A percentile compares a stretch with the other conserved stretches of the same genome.
These are phyloP conservation scores for Solanum okadae DNA, from an alignment of 257 asterid species.

Conservation along the genomic window DNA sequence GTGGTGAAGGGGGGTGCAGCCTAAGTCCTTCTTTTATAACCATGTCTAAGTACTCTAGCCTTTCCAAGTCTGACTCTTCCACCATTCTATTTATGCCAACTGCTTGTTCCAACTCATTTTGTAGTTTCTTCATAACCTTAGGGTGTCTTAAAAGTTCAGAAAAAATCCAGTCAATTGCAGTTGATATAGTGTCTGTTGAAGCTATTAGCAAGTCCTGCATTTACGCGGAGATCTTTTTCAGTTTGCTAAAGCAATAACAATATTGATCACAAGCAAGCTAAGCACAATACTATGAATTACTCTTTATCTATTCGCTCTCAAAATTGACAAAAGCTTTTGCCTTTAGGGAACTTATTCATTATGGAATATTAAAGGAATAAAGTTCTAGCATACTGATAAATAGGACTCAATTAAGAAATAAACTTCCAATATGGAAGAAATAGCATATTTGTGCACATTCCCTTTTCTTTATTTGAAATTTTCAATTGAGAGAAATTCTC, in stretches of 20 bases:
- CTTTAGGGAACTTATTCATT: too few species aligned
- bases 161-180: background rate
- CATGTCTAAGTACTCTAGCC: background rate
- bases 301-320: too few species aligned
- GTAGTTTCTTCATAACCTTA: background rate
- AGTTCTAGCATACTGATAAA: too few species aligned
- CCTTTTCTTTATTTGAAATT: too few species aligned
- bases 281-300: too few species aligned
- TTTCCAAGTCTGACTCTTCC: background rate
- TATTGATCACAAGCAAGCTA: background rate
- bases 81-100: background rate
- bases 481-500: too few species aligned
- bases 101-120: background rate
- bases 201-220: background rate
- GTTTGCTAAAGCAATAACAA: background rate
- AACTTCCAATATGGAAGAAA: too few species aligned
- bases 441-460: too few species aligned
- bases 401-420: too few species aligned
- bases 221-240: accelerated
- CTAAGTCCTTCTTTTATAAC: background rate
- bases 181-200: background rate
- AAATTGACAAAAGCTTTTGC: too few species aligned
- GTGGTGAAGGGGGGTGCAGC: background rate
- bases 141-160: background rate
- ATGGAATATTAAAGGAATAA: too few species aligned